Base-by-base conservation (phyloP, 352 stramenopile species). In the Pythium myriotylum region DNA sequence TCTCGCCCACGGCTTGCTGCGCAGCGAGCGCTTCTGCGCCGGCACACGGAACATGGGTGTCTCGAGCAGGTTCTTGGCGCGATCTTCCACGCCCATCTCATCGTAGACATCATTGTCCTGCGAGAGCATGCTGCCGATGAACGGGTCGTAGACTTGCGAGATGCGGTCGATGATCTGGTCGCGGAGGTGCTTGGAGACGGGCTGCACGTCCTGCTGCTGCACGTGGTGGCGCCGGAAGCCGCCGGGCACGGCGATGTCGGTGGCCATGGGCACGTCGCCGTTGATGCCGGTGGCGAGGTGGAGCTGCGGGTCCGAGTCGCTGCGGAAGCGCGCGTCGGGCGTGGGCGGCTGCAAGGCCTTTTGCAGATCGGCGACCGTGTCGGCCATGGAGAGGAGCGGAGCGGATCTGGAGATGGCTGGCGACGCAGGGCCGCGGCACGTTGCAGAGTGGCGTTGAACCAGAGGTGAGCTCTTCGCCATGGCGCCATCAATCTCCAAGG, bases 81-180 rank as follows among this genome's bases (percentile, higher is more conserved):
- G 81, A 42, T 91, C 77, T 23, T 90, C 62, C 6, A 87, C 76
- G 29, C 73, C 74, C 63, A 94, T 79, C 55, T 89, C 77, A 54
- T 92, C 83, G 65, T 85, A 94, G 33, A 76, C 59, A 63, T 94
- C 85, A 64, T 91, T 91, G 71, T 92, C 84, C 49, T 94, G 85
- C 48, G 81, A 88, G 27, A 94, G 59, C 48, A 92, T 91, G 59
- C 66, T 91, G 52, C 79, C 80, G 53, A 94, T 94, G 55, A 94
- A 91, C 33, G 83, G 83, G 52, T 94, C 78, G 73, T 94, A 94
- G 50, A 92, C 83, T 49, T 68, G 79, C 50, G 81, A 75, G 50
- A 94, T 89, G 40, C 77, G 74, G 49, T 87, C 73, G 33, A 91
- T 70, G 67, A 94, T 94, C 56, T 88, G 73, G 43, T 88, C 65